Base-by-base conservation (phyloP, 2,329 filamentous ascomycete genomes). In the Pestalotiopsis fici region DNA sequence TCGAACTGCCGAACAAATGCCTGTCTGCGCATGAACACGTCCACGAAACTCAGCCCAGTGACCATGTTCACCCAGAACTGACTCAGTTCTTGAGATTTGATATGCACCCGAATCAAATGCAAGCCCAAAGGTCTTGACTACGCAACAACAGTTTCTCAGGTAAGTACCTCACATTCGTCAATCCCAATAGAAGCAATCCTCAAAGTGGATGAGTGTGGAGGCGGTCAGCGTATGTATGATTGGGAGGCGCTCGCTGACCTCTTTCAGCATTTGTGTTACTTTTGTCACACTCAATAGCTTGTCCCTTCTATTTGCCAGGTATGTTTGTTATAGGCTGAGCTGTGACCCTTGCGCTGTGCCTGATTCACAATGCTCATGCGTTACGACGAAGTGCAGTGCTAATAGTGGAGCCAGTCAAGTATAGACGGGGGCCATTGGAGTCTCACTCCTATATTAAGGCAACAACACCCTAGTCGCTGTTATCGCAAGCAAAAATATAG, bases 341-440 rank as follows among this genome's bases (percentile, higher is more conserved):
- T 31, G 62, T 27, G 61, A 43, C 65, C 68, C 70, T 68, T 67
- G 66, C 23, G n/a, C 37, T 28, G 9, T 27, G n/a, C n/a, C 25
- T 37, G 31, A 43, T 59, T 59, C 31, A 50, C 63, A 57, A 57
- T 59, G n/a, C 63, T 69, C 65, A 63, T 67, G 55, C 55, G 18
- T 67, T 64, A 66, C 43, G 64, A 65, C 67, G 66, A 66, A 66
- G 64, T 57, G n/a, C 71, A 68, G 69, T 72, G 69, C 69, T 73
- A 70, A 74, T 73, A 65, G 73, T 74, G 72, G 73, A 70, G 70
- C 68, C 66, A 75, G 70, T 69, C 69, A 71, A 69, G 69, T 72
- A 71, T 59, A 73, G 69, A 69, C 71, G 72, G 69, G 69, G 67
- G 72, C 68, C 65, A 39, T 66, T 64, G 67, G 67, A 69, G 47